A percentile compares a stretch with the other conserved stretches of the same genome.
These are phyloP conservation scores for Cylindrotheca closterium DNA, from an alignment of 108 stramenopile species.

Conservation along the genomic window DNA sequence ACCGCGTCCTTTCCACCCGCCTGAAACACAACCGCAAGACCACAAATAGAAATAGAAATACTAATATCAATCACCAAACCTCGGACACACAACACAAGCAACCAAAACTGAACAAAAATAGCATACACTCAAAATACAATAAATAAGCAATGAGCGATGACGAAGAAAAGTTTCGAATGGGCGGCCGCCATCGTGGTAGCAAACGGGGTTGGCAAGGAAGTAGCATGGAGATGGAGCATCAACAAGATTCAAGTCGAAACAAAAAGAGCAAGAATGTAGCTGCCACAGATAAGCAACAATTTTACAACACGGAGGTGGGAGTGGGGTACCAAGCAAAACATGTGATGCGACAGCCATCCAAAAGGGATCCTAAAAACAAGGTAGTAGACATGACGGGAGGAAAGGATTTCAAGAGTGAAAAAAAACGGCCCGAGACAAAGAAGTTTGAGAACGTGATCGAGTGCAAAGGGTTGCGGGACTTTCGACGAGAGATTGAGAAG, in stretches of 20 bases:
- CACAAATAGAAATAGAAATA: no score
- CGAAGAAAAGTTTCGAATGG: neutral
- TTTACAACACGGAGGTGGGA: conserved; percentile 77
- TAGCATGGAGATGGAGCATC: conserved; percentile 54
- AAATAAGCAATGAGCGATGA: conserved; percentile 1
- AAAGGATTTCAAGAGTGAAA: conserved; percentile 2
- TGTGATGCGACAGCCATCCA: conserved; percentile 69
- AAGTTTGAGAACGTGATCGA: conserved; percentile 36
- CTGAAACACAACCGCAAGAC: no score
- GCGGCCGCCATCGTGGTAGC: neutral
- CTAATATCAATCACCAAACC: no score
- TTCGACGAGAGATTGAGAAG: conserved; percentile 73
- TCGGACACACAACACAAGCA: no score
- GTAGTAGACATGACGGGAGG: conserved; percentile 22
- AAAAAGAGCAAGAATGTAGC: neutral
- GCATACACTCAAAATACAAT: no score
- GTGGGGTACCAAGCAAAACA: conserved; percentile 83
- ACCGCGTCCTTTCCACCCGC: no score
- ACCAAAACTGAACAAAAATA: no score
- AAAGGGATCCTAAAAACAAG: conserved; percentile 4
- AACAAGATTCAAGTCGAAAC: conserved; percentile 5
- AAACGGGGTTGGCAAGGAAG: conserved; percentile 51
- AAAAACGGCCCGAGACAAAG: conserved; percentile 1
- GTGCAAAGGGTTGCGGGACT: conserved; percentile 60
- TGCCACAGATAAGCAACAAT: conserved; percentile 77